Evolutionary conservation across 306 rosid genomes (phyloP).

Genomic region (Clitoria ternatea): DNA sequence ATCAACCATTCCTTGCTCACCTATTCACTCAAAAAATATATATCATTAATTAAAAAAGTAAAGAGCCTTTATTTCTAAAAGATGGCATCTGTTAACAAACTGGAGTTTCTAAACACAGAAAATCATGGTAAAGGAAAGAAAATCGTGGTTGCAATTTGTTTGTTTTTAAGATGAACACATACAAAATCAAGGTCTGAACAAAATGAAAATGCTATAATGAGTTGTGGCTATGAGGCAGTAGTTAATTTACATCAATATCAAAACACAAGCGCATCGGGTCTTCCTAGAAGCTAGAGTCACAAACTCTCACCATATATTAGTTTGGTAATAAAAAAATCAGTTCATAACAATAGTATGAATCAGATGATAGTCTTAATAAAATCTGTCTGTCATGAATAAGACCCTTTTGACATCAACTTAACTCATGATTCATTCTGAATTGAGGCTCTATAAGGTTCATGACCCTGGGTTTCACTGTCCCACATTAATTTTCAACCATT

Average conservation of each 20-base stretch:
- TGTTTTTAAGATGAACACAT: neutral
- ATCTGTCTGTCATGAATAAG: neutral
- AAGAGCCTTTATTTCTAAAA: neutral
- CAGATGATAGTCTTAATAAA: neutral
- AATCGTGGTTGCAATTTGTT: neutral
- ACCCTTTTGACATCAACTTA: neutral
- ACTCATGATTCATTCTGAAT: neutral
- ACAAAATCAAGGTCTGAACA: neutral
- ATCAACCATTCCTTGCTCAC: slow-evolving; percentile 98
- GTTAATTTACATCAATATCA: slow-evolving; percentile 4
- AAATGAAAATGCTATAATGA: neutral
- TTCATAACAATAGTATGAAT: neutral
- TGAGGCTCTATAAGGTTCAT: neutral
- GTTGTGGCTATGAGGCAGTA: neutral
- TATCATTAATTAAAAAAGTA: neutral
- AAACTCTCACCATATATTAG: no score
- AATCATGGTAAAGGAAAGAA: neutral
- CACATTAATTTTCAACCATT: neutral
- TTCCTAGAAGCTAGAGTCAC: neutral
- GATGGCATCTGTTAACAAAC: neutral
- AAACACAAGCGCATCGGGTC: neutral
- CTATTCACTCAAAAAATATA: slow-evolving; percentile 48
- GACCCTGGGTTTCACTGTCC: neutral
- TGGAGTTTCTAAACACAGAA: slow-evolving; percentile 8
- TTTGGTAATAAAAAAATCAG: neutral